Conservation (phyloP, 169 alveolate species). For the Cryptosporidium canis region DNA sequence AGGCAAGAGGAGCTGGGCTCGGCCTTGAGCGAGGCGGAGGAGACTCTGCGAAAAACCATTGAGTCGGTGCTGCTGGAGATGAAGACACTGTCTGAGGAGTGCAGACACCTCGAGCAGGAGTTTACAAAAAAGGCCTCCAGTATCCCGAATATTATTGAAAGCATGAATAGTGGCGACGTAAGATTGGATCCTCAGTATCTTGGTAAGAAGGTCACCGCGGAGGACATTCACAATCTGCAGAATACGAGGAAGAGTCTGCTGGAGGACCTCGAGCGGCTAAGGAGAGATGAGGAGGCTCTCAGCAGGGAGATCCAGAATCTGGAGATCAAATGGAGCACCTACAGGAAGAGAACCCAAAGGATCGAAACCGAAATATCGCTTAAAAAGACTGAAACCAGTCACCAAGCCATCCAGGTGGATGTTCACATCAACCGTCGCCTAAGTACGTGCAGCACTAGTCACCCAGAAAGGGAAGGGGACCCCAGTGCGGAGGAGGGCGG, state of each 20-base stretch:
- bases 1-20: background rate
- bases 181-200: conserved; percentile 22
- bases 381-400: conserved; percentile 57
- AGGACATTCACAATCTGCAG: conserved; percentile 45
- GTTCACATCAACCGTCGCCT: conserved; percentile 65
- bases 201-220: conserved; percentile 32
- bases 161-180: background rate
- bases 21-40: background rate
- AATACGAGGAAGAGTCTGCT: conserved; percentile 5
- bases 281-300: conserved; percentile 26
- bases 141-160: conserved; percentile 53
- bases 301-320: conserved; percentile 30
- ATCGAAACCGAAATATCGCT: conserved; percentile 53
- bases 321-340: conserved; percentile 39
- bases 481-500: background rate
- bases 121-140: conserved; percentile 27
- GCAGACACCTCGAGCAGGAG: background rate
- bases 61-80: conserved; percentile 2
- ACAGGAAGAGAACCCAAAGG: conserved; percentile 29
- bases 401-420: conserved; percentile 58
- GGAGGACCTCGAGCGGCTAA: conserved; percentile 7
- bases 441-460: background rate
- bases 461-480: background rate
- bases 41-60: background rate
- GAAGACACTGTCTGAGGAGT: conserved; percentile 2